Base-by-base conservation (phyloP, 108 stramenopile species). In the Fragilariopsis cylindrus region DNA sequence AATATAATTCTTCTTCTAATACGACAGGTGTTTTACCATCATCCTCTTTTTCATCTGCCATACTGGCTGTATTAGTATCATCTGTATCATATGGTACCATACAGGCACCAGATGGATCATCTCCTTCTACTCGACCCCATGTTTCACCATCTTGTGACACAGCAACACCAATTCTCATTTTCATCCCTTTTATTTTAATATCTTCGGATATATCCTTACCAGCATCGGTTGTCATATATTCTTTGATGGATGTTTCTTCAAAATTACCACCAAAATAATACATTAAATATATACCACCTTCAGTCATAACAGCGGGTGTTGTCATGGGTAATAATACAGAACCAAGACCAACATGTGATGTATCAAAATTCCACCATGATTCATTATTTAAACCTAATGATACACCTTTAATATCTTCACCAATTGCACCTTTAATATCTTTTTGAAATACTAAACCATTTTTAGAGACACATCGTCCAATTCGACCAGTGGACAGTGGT, bases 281-380 rank as follows among this genome's bases (percentile, higher is more conserved):
- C 93, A 94, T 93, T 48, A 97, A 69, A 69, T 97, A 97, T 21
- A 96, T 91, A 41, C 93, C 93, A 15, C 93, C 90, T 60, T 94
- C 93, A 52, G 87, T 85, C 57, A 88, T 72, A 11, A 96, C 91
- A 5, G 90, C 85, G 4, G 93, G 91, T 5, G 86, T 91, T 47
- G 73, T 82, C 88, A 95, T 95, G 54, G 93, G 94, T 55, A 97
- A 62, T 45, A 93, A 63, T 1, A 97, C 93, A 73, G 91, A 92
- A 7, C 96, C 96, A 39, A 97, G 76, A 30, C 96, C 96, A 21
- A 93, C 72, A 77, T 97, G 96, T 3, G 92, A 84, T 0, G 94
- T 94, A 75, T 97, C 96, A 73, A 97, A 97, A 42, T 89, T 89
- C 93, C 94, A 97, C 96, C 96, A 97, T 49, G 88, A 83, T 47